These are phyloP conservation scores for Haberlea rhodopensis DNA, from an alignment of 257 asterid genomes.

Conservation along the genomic window DNA sequence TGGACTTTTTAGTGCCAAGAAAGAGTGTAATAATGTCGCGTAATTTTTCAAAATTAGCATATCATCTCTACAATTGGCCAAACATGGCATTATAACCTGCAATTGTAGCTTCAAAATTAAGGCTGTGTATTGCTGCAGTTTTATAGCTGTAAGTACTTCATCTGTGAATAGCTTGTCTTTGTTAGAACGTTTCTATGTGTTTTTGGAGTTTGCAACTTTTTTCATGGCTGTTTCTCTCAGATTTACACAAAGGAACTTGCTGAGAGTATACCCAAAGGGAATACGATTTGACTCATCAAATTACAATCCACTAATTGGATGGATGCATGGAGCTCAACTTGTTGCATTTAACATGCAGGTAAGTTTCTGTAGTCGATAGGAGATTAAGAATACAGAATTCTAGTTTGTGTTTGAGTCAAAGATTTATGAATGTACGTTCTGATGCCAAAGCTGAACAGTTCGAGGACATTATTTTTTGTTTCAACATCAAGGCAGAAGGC, in stretches of 20 bases:
- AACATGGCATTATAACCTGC: background rate
- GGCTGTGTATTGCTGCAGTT: background rate
- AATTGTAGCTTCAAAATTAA: background rate
- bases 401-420: background rate
- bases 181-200: background rate
- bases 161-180: background rate
- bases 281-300: slow-evolving; percentile 47
- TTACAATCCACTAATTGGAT: slow-evolving; percentile 46
- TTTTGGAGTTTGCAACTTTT: background rate
- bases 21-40: background rate
- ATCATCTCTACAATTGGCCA: background rate
- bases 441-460: too few species aligned
- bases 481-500: background rate
- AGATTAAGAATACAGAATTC: too few species aligned
- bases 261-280: slow-evolving; percentile 48
- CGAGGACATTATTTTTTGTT: background rate
- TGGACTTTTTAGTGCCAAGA: background rate
- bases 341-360: slow-evolving; percentile 26
- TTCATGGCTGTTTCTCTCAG: slow-evolving; percentile 22
- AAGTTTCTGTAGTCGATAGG: background rate
- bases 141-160: background rate
- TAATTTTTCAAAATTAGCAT: too few species aligned
- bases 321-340: slow-evolving; percentile 57
- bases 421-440: background rate
- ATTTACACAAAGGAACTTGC: slow-evolving; percentile 41